These are phyloP conservation scores for Halteria grandinella DNA, from an alignment of 73 alveolate genomes.

Conservation along the genomic window DNA sequence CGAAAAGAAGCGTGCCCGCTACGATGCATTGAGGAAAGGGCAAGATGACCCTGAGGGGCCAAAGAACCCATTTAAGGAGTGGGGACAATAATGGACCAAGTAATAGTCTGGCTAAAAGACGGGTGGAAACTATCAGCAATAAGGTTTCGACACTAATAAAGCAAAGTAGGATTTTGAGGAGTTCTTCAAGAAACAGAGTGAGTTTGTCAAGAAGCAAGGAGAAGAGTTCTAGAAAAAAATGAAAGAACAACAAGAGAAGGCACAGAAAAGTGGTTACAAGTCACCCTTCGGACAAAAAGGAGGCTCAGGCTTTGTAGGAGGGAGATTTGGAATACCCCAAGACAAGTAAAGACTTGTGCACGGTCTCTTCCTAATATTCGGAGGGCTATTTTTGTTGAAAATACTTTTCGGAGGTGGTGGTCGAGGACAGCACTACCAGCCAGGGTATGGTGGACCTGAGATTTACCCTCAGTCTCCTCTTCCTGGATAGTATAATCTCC, in stretches of 20 bases:
- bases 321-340: background rate
- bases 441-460: background rate
- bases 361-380: slow-evolving; percentile 27
- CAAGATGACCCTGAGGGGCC: slow-evolving; percentile 4
- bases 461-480: slow-evolving; percentile 12
- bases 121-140: background rate
- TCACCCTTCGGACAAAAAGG: no score
- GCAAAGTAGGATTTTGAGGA: background rate
- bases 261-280: no score
- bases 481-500: background rate
- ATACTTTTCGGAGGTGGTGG: background rate
- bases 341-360: slow-evolving; percentile 28
- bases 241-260: background rate
- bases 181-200: background rate
- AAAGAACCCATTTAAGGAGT: background rate
- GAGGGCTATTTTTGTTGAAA: slow-evolving; percentile 12
- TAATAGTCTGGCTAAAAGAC: background rate
- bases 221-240: background rate
- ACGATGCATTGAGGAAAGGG: slow-evolving; percentile 25
- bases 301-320: no score
- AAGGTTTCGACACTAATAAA: background rate
- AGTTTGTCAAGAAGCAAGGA: background rate
- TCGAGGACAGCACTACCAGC: slow-evolving; percentile 5
- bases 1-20: slow-evolving; percentile 19
- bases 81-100: background rate